Evolutionary conservation across 1,139 yeast genomes (phyloP).

Genomic region (Sugiyamaella castrensis): DNA sequence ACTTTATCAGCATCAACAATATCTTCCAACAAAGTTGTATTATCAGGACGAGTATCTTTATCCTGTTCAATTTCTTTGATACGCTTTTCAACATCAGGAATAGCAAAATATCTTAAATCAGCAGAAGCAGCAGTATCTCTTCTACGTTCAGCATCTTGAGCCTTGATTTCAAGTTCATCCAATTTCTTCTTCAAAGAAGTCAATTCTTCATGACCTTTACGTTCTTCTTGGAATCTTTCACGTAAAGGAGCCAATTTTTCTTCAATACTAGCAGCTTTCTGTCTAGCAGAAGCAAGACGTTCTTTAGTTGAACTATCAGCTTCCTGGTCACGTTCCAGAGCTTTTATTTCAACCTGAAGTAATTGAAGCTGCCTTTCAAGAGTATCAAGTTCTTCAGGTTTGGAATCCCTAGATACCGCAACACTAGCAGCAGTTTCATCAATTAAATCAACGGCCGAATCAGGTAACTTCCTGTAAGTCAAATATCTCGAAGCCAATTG

Average conservation of each 20-base stretch:
- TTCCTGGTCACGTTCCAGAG: constrained; percentile 92
- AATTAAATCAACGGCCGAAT: constrained; percentile 93
- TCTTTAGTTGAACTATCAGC: constrained; percentile 86
- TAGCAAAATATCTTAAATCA: constrained; percentile 91
- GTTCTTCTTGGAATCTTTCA: constrained; percentile 82
- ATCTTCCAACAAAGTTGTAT: constrained; percentile 71
- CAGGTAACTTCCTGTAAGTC: constrained; percentile 95
- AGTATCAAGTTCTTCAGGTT: constrained; percentile 93
- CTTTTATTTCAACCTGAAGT: constrained; percentile 92
- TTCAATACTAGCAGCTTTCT: constrained; percentile 76
- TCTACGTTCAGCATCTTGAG: constrained; percentile 95
- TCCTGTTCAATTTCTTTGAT: constrained; percentile 74
- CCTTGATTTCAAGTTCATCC: constrained; percentile 89
- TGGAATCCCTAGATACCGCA: constrained; percentile 96
- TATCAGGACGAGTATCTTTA: constrained; percentile 53
- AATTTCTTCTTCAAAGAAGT: constrained; percentile 84
- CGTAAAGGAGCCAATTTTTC: constrained; percentile 84
- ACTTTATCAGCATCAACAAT: constrained; percentile 92
- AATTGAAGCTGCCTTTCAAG: constrained; percentile 90
- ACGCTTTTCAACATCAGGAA: constrained; percentile 81
- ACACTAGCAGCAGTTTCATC: constrained; percentile 98
- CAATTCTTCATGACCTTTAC: constrained; percentile 86
- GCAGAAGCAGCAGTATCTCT: constrained; percentile 94
- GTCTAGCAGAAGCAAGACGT: constrained; percentile 72
- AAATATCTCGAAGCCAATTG: constrained; percentile 91